These are phyloP conservation scores for Micractinium conductrix DNA, from an alignment of 139 green algal species.

Conservation along the genomic window DNA sequence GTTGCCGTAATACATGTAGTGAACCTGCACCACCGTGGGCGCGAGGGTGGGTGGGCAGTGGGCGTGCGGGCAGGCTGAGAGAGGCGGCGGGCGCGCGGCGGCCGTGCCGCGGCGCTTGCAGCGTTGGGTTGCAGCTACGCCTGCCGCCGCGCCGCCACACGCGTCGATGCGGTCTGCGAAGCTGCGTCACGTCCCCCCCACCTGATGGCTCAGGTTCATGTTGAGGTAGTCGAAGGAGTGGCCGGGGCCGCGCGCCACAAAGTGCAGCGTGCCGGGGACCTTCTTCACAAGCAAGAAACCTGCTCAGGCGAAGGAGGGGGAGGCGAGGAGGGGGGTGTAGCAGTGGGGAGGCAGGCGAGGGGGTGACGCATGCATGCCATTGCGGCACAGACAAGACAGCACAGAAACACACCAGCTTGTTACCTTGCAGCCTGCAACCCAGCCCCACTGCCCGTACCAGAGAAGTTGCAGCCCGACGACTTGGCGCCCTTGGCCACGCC, in stretches of 20 bases:
- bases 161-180: no score
- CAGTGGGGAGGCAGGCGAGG: not conserved
- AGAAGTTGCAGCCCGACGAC: conserved; percentile 78
- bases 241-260: conserved; percentile 77
- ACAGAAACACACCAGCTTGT: no score
- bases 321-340: not conserved
- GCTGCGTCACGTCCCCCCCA: no score
- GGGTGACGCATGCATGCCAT: not conserved
- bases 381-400: not conserved
- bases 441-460: conserved; percentile 43
- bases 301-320: conserved; percentile 20
- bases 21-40: no score
- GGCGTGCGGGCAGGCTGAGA: no score
- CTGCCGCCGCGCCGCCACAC: no score
- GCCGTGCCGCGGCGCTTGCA: no score
- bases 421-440: not conserved
- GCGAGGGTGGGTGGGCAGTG: no score
- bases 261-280: conserved; percentile 92
- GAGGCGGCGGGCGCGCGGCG: no score
- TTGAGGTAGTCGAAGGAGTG: conserved; percentile 87
- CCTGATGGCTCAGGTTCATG: conserved; percentile 88
- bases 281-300: conserved; percentile 99
- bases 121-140: no score
- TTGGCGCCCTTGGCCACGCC: conserved; percentile 37
- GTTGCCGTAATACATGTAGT: conserved; percentile 78